Evolutionary conservation across 2,329 filamentous ascomycete species (phyloP), one percentile per base, ranked within the genome.

Genomic region (Penicillium sp.): DNA sequence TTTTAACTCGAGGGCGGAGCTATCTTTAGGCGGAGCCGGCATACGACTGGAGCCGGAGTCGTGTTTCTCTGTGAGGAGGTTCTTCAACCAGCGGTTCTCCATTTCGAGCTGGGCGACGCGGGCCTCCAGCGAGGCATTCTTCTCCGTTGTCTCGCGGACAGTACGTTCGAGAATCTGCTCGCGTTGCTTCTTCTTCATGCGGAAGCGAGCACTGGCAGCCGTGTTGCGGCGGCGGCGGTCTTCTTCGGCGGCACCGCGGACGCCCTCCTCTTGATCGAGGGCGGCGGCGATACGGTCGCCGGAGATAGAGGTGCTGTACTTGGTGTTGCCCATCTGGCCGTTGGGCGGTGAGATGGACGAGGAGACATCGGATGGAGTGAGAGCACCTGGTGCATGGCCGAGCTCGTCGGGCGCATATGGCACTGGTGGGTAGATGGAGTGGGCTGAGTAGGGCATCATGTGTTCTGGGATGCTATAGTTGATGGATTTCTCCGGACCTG

Each of bases 181-280:
- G 47, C 91, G 88, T 77, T 94, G 90, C 85, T 96, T 96, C 87
- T 96, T 96, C 86, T 96, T 96, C 71, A 94, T 86, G 56, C 91
- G 88, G 82, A 96, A 96, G 47, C 91, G 88, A 16, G 91, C 91
- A 62, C 88, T 92, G 52, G 91, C 91, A 31, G 91, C 91, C 2
- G 92, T 95, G 77, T 96, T 96, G 60, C 91, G 86, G 55, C 91
- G 86, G 47, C 91, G 88, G 78, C 95, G 95, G 72, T 96, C 91
- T 75, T 96, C 91, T 73, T 96, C 91, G 21, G 91, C 91, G 11
- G 88, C 88, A 5, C 86, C 63, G 38, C 89, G 87, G 11, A 88
- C 87, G 38, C 85, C 80, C 59, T 92, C 89, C 72, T 92, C 89
- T 46, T 88, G 82, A 64, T 76, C 83, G 56, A 86, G 61, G 43